Evolutionary conservation across 2,329 filamentous ascomycete genomes (phyloP).

Genomic region (Chalaropsis thielavioides): DNA sequence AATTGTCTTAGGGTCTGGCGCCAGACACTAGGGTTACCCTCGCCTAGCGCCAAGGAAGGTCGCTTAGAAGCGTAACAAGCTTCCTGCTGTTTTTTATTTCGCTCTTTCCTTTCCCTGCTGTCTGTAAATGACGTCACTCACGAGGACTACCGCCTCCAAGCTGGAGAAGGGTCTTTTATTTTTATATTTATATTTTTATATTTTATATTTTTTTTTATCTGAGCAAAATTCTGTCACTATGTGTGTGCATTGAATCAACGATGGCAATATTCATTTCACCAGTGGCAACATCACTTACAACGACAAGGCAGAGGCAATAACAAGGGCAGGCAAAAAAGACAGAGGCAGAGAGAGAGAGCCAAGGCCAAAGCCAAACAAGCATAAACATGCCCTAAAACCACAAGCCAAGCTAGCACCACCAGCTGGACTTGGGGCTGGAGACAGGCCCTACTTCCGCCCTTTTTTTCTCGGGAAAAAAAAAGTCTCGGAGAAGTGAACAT

Average conservation of each 20-base stretch:
- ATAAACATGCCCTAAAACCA: too few species aligned
- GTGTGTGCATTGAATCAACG: background rate
- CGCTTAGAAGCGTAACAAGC: too few species aligned
- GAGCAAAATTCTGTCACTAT: too few species aligned
- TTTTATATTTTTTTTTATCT: too few species aligned
- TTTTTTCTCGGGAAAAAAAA: background rate
- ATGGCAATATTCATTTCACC: background rate
- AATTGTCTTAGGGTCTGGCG: too few species aligned
- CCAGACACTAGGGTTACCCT: too few species aligned
- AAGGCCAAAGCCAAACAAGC: background rate
- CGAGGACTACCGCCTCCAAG: background rate
- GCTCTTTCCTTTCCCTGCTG: background rate
- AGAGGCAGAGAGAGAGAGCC: background rate
- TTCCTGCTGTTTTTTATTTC: background rate
- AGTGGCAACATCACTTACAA: background rate
- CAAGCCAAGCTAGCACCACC: too few species aligned
- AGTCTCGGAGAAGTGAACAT: too few species aligned
- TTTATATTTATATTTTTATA: too few species aligned
- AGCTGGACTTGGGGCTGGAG: too few species aligned
- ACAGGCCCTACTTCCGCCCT: too few species aligned
- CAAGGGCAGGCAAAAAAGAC: background rate
- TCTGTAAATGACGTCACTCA: background rate
- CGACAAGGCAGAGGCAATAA: background rate
- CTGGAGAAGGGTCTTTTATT: background rate
- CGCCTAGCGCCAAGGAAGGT: too few species aligned